Evolutionary conservation across 2,329 filamentous ascomycete species (phyloP).

Genomic region (Fusarium agapanthi): DNA sequence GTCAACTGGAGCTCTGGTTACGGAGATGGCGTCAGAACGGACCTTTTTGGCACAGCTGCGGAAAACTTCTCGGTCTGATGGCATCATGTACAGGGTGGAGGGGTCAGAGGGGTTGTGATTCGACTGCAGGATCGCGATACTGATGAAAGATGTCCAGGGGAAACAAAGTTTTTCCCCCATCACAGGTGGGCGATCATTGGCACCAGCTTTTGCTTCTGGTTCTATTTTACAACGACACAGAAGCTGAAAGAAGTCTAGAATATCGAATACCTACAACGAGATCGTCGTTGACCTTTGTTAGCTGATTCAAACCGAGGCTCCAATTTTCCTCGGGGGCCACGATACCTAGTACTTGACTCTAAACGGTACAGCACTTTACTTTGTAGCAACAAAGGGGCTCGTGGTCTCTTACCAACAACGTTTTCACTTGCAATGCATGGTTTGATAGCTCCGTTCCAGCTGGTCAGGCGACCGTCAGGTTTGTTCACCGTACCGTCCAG

Average conservation of each 20-base stretch:
- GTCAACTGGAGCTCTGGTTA: slow-evolving; percentile 20
- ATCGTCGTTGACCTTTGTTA: background rate
- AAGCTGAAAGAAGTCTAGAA: background rate
- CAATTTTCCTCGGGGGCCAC: background rate
- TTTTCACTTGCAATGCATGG: slow-evolving; percentile 22
- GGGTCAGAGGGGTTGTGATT: slow-evolving; percentile 28
- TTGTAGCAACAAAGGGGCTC: background rate
- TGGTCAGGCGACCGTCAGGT: slow-evolving; percentile 31
- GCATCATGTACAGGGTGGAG: slow-evolving; percentile 34
- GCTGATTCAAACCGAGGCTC: background rate
- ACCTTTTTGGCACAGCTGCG: slow-evolving; percentile 15
- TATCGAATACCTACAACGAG: background rate
- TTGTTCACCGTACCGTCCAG: slow-evolving; percentile 34
- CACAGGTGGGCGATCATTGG: background rate
- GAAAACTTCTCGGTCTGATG: slow-evolving; percentile 22
- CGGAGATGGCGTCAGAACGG: slow-evolving; percentile 39
- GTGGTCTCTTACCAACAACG: background rate
- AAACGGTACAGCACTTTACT: background rate
- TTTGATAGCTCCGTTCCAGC: slow-evolving; percentile 18
- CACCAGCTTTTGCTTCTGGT: slow-evolving; percentile 8
- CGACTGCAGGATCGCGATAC: slow-evolving; percentile 22
- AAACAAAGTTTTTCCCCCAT: slow-evolving; percentile 21
- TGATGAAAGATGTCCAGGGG: slow-evolving; percentile 20
- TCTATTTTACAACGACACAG: background rate
- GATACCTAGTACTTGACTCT: background rate